Base-by-base conservation (phyloP, 169 alveolate species). In the Neospora caninum region DNA sequence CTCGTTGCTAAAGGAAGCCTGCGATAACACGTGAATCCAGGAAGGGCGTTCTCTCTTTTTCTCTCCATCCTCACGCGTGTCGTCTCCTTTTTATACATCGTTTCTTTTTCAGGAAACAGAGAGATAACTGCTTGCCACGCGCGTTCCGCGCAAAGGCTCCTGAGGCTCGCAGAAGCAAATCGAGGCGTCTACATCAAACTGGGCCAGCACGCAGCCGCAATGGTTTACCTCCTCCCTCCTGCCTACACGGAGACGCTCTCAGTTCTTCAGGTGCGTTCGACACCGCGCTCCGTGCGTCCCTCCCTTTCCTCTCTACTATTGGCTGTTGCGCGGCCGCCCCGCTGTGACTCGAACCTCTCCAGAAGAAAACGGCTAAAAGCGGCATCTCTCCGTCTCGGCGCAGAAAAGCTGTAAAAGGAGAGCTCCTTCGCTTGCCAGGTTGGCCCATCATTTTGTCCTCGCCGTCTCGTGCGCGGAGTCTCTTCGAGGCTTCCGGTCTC, bases 121-220 rank as follows among this genome's bases (percentile, higher is more conserved):
- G 93, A 93, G 84, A 93, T 88, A 70, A 29, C 91, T 42, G 96
- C 73, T 45, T 91, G 91, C 91, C 96, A 95, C 80, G 58, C 41
- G 80, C 87, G 96, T n/a, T 49, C 94, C 49, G 96, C 96, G 88
- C 93, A 70, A 64, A 88, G 94, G 25, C 93, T 95, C 31, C 88
- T 91, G 87, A 36, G 70, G 67, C 88, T 93, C 78, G 96, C 95
- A 25, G 93, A 58, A 39, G 83, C 88, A 80, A 97, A 97, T 94
- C 95, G 97, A 4, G 98, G 98, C 43, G 94, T 96, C 43, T 97
- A 96, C 94, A 94, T 97, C 43, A 97, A 97, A 87, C 41, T 97
- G 27, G 98, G 97, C 29, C 96, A 97, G 95, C 96, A 96, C 73
- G 92, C 96, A 4, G 96, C 96, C 18, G 91, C 96, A 38, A 70